phyloP scores from a whole-genome alignment of 441 rosid genomes.

The Bocquillonia castaneifolia region DNA sequence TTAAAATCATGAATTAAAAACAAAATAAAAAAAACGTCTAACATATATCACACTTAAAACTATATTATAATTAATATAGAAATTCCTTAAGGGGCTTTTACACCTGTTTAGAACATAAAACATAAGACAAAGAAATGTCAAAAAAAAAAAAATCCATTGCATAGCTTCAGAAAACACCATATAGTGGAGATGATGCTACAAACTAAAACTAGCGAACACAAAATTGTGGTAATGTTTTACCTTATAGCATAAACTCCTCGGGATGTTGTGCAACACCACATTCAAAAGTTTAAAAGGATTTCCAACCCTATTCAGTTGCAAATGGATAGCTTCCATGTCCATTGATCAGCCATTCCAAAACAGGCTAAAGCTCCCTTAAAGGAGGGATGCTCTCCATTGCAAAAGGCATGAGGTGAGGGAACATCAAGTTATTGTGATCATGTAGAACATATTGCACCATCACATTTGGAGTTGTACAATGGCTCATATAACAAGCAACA shows the following conservation, averaged over 20 bases:
- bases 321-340: conserved; percentile 57
- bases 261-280: conserved; percentile 21
- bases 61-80: no score
- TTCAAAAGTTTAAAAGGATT: conserved; percentile 19
- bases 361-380: conserved; percentile 67
- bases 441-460: conserved; percentile 70
- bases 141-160: not conserved
- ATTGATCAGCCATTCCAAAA: conserved; percentile 69
- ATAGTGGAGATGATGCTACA: not conserved
- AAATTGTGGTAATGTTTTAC: conserved; percentile 27
- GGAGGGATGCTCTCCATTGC: conserved; percentile 86
- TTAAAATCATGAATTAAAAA: no score
- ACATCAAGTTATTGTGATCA: conserved; percentile 75
- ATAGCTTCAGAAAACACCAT: not conserved
- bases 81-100: no score
- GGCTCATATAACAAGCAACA: conserved; percentile 82
- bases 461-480: conserved; percentile 71
- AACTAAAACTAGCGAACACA: conserved; percentile 1
- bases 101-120: no score
- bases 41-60: no score
- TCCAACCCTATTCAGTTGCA: conserved; percentile 41
- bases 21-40: no score
- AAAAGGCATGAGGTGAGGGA: conserved; percentile 81
- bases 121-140: not conserved
- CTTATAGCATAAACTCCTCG: conserved; percentile 28